Evolutionary conservation across 495 filamentous ascomycete species (phyloP), one percentile per base, ranked within the genome.

Genomic region (Aspergillus saccharolyticus): DNA sequence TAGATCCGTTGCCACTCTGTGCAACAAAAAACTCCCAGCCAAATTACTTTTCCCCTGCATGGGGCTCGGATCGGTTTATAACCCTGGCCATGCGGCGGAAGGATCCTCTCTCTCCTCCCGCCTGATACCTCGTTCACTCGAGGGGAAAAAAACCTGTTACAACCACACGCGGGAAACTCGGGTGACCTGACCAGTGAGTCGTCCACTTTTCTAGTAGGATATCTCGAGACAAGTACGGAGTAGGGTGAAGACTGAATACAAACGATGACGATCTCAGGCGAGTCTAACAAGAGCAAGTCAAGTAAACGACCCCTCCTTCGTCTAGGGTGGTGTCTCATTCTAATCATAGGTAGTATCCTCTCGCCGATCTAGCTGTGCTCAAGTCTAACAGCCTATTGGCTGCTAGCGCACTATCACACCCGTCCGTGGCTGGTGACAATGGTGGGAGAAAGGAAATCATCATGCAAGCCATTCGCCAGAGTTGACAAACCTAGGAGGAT

Each of bases 111-210:
- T 24, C 21, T 49, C 46, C 25, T 28, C 25, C 25, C 47, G 47
- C 47, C 47, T 50, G 47, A 50, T 50, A 24, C 47, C 22, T 28
- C 24, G 47, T 50, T 50, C 47, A 33, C 24, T 19, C 47, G 47
- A 17, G 18, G n/a, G n/a, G n/a, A n/a, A n/a, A n/a, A 19, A 48
- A 53, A 50, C 44, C 52, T 51, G 43, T 54, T 59, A 44, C 22
- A 54, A 59, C 56, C 56, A 59, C 56, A 59, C 56, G 56, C 56
- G 56, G 51, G 22, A 54, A 53, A 59, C 53, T 59, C 56, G 56
- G 51, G 50, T 59, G 56, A 59, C 56, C 56, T 33, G 53, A 44
- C 47, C 47, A 7, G 47, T 50, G 28, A 50, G 16, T 28, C 25
- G 3, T 28, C 25, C 25, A 28, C 25, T 28, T n/a, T n/a, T n/a